Percentiles rank a stretch among this genome's conserved stretches.
These are phyloP conservation scores for Macrophomina pseudophaseolina DNA, from an alignment of 2,329 filamentous ascomycete genomes.

Conservation along the genomic window DNA sequence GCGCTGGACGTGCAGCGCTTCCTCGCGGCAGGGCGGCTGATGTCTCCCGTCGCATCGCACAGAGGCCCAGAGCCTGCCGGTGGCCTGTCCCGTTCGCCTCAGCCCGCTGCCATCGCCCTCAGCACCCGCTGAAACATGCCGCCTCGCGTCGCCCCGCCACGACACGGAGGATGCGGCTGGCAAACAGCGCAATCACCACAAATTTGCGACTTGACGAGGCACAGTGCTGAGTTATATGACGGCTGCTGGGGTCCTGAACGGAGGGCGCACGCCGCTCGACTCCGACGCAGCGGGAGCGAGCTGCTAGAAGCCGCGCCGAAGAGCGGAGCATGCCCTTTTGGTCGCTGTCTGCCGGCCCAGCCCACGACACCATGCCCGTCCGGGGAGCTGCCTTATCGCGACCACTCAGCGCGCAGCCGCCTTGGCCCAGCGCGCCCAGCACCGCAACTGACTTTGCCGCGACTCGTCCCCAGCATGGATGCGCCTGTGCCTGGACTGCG, in stretches of 20 bases:
- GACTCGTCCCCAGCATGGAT: conserved; percentile 3
- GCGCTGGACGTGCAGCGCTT: not conserved
- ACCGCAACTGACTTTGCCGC: conserved; percentile 1
- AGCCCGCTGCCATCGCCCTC: not conserved
- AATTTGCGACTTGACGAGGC: not conserved
- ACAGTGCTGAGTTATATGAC: conserved; percentile 8
- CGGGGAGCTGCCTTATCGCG: conserved; percentile 16
- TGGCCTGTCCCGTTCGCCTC: not conserved
- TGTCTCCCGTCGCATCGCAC: conserved; percentile 10
- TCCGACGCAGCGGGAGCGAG: conserved; percentile 2
- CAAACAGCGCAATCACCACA: not conserved
- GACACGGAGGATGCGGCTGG: conserved; percentile 14
- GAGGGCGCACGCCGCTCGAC: not conserved
- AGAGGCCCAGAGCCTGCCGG: not conserved
- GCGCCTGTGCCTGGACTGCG: conserved; percentile 16
- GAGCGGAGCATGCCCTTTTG: conserved; percentile 1
- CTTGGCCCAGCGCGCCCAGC: not conserved
- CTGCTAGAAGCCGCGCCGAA: conserved; percentile 5
- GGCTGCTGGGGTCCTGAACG: not conserved
- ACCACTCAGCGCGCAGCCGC: conserved; percentile 2
- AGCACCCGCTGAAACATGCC: conserved; percentile 11
- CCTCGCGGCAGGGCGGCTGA: not conserved
- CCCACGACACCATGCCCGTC: conserved; percentile 10
- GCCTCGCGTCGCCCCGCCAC: conserved; percentile 5
- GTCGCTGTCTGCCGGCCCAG: not conserved